These are phyloP conservation scores for Talaromyces sp. DNA, from an alignment of 2,329 filamentous ascomycete genomes.

Conservation along the genomic window DNA sequence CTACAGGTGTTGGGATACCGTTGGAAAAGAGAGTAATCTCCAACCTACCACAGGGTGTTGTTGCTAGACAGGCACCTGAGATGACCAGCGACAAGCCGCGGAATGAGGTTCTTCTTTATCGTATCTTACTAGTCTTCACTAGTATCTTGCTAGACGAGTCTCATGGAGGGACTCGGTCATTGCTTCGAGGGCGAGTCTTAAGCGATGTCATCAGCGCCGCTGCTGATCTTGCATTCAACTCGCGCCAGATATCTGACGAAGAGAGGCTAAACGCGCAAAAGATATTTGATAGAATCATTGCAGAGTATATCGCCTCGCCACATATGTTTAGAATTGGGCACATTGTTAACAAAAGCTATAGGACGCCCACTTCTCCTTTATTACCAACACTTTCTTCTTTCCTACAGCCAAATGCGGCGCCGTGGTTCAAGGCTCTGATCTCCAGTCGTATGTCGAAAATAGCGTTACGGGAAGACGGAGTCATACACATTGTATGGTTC, in stretches of 20 bases:
- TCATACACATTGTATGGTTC: conserved; percentile 42
- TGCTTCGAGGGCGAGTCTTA: conserved; percentile 38
- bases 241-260: conserved; percentile 21
- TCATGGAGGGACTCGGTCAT: conserved; percentile 35
- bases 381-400: conserved; percentile 38
- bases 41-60: conserved; percentile 40
- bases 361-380: conserved; percentile 35
- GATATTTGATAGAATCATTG: conserved; percentile 30
- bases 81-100: conserved; percentile 22
- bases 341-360: conserved; percentile 20
- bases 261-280: conserved; percentile 22
- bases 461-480: conserved; percentile 39
- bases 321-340: conserved; percentile 12
- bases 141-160: conserved; percentile 32
- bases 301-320: conserved; percentile 28
- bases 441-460: conserved; percentile 37
- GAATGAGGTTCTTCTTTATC: conserved; percentile 30
- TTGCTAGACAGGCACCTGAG: conserved; percentile 33
- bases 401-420: conserved; percentile 33
- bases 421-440: conserved; percentile 39
- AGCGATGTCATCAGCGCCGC: conserved; percentile 40
- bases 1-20: conserved; percentile 42
- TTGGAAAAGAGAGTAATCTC: conserved; percentile 44
- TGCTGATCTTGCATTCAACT: conserved; percentile 40
- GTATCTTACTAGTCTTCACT: conserved; percentile 29